Evolutionary conservation across 2,329 filamentous ascomycete species (phyloP).

Genomic region (Hypoxylon sp.): DNA sequence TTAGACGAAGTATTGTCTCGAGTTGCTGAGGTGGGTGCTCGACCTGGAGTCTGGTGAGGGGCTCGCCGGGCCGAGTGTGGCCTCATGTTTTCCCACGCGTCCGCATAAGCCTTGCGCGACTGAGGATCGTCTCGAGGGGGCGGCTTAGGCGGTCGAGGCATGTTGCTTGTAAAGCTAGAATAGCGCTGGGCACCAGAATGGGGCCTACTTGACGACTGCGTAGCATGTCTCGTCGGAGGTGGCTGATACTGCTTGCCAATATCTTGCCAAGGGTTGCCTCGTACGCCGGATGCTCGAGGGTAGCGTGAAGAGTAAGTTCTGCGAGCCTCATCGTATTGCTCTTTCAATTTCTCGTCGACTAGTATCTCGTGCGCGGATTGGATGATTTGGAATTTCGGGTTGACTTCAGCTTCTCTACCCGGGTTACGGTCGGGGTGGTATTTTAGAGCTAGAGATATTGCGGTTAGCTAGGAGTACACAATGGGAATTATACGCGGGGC

Average conservation of each 20-base stretch:
- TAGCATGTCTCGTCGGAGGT: constrained; percentile 59
- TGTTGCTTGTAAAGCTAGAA: constrained; percentile 47
- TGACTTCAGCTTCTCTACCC: constrained; percentile 83
- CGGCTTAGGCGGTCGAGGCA: constrained; percentile 44
- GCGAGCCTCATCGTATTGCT: constrained; percentile 68
- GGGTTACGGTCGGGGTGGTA: constrained; percentile 93
- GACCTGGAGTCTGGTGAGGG: constrained; percentile 49
- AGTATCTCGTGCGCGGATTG: constrained; percentile 87
- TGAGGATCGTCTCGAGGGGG: constrained; percentile 49
- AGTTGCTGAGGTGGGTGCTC: constrained; percentile 51
- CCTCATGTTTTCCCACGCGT: constrained; percentile 58
- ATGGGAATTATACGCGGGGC: constrained; percentile 13
- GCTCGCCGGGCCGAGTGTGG: constrained; percentile 46
- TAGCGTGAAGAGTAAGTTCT: constrained; percentile 57
- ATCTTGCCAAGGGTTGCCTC: constrained; percentile 71
- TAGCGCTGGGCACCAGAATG: constrained; percentile 63
- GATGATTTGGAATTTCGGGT: constrained; percentile 87
- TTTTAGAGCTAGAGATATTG: constrained; percentile 73
- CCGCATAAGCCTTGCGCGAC: constrained; percentile 50
- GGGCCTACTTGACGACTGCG: constrained; percentile 41
- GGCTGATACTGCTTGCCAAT: constrained; percentile 65
- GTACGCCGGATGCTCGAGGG: constrained; percentile 68
- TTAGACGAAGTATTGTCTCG: constrained; percentile 49
- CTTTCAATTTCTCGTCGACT: constrained; percentile 65
- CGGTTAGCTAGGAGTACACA: constrained; percentile 47